Percentiles rank a stretch among this genome's conserved stretches.
phyloP scores from a whole-genome alignment of 2,329 filamentous ascomycete genomes.

The Venturia nashicola region DNA sequence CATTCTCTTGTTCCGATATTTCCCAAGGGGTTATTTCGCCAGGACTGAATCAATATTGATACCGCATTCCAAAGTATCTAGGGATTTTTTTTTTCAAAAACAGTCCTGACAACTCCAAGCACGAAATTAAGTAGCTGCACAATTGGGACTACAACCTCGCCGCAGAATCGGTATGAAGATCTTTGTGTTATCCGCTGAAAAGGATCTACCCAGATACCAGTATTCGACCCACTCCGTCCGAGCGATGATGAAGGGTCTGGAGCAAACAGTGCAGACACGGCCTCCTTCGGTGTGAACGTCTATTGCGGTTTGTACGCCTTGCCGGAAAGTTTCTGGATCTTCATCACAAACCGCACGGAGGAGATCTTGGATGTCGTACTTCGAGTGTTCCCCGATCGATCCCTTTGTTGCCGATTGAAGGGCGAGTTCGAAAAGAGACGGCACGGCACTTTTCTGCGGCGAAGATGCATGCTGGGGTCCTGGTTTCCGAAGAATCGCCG shows the following conservation, averaged over 20 bases:
- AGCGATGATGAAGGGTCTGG: constrained; percentile 11
- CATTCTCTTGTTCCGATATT: too few species aligned
- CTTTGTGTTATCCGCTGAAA: background rate
- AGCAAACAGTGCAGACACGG: constrained; percentile 21
- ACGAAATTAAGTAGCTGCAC: background rate
- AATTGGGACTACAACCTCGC: constrained; percentile 5
- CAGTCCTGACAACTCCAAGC: too few species aligned
- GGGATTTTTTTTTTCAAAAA: too few species aligned
- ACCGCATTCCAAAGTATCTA: too few species aligned
- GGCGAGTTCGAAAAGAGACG: constrained; percentile 24
- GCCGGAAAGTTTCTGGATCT: constrained; percentile 12
- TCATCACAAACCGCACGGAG: constrained; percentile 13
- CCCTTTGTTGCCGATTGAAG: constrained; percentile 15
- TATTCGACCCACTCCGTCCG: constrained; percentile 14
- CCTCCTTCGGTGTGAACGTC: constrained; percentile 15
- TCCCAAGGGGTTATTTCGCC: too few species aligned
- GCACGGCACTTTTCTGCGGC: constrained; percentile 12
- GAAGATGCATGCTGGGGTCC: background rate
- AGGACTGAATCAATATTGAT: too few species aligned
- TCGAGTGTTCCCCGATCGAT: background rate
- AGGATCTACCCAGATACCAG: constrained; percentile 7
- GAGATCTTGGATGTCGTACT: constrained; percentile 17
- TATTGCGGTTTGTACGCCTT: constrained; percentile 14
- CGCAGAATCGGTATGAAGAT: constrained; percentile 4
- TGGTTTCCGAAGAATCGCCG: background rate